Conservation (phyloP, 768 basidiomycete genomes). For the Dentipellis sp. region DNA sequence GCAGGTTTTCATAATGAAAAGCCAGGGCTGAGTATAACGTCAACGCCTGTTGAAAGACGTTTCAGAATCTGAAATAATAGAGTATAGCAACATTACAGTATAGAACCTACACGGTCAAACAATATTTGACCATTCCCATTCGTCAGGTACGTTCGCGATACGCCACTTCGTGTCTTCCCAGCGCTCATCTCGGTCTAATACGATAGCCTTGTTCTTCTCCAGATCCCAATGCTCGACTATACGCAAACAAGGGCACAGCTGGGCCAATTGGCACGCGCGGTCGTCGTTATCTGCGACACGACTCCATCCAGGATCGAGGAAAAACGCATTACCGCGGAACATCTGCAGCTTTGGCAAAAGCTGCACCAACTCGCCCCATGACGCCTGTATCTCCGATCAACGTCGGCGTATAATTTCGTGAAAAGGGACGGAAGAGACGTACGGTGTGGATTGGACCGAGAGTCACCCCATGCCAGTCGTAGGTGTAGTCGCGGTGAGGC, state of each 20-base stretch:
- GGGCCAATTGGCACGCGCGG: neutral
- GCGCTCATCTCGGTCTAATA: neutral
- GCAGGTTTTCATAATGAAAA: too few species aligned
- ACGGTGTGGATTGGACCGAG: neutral
- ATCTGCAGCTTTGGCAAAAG: neutral
- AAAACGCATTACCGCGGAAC: neutral
- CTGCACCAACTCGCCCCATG: neutral
- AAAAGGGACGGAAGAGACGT: neutral
- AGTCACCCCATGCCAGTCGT: neutral
- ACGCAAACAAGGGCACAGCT: neutral
- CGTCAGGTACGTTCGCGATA: too few species aligned
- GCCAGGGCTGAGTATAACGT: too few species aligned
- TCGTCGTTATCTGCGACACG: neutral
- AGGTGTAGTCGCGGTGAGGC: neutral
- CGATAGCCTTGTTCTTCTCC: neutral
- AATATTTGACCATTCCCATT: too few species aligned
- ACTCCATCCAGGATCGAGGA: neutral
- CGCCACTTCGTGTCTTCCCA: too few species aligned
- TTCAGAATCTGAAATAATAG: too few species aligned
- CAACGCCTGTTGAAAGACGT: too few species aligned
- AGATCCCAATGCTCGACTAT: slow-evolving; percentile 1
- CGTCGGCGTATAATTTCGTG: neutral
- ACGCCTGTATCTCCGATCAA: neutral
- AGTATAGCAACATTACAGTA: too few species aligned
- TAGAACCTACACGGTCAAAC: too few species aligned